Evolutionary conservation across 2,329 filamentous ascomycete genomes (phyloP).

Genomic region (Colletotrichum magnum): DNA sequence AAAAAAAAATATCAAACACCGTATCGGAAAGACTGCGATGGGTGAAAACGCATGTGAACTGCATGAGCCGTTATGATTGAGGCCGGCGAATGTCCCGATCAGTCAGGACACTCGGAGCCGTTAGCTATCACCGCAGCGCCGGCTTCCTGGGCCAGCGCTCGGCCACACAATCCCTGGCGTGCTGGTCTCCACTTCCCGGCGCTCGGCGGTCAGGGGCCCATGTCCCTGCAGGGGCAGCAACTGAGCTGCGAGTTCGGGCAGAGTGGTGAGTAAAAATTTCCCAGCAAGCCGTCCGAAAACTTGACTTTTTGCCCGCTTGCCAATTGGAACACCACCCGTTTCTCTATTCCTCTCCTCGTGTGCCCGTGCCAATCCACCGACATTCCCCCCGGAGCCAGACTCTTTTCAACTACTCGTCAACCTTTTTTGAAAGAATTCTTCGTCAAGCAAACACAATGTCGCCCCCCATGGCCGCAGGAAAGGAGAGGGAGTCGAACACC

Average conservation of each 20-base stretch:
- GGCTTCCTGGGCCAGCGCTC: conserved; percentile 8
- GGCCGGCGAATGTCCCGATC: neutral
- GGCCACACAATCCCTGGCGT: conserved; percentile 24
- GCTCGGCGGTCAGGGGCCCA: conserved; percentile 31
- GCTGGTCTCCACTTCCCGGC: conserved; percentile 36
- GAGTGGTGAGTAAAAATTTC: conserved; percentile 40
- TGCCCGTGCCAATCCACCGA: conserved; percentile 31
- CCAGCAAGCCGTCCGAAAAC: conserved; percentile 33
- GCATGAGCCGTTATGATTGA: neutral
- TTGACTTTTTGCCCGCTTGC: conserved; percentile 25
- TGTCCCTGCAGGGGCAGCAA: conserved; percentile 37
- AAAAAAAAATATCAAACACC: too few species aligned
- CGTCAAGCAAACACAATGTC: conserved; percentile 65
- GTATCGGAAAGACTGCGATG: too few species aligned
- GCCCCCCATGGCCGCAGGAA: conserved; percentile 62
- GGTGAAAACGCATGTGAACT: too few species aligned
- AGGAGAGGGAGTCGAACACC: conserved; percentile 87
- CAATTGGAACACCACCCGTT: conserved; percentile 21
- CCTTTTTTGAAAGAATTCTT: conserved; percentile 1
- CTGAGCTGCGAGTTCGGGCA: conserved; percentile 39
- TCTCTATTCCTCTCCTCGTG: conserved; percentile 18
- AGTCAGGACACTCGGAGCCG: conserved; percentile 21
- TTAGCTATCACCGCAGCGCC: conserved; percentile 20
- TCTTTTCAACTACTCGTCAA: conserved; percentile 9
- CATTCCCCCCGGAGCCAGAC: conserved; percentile 19